Evolutionary conservation across 495 filamentous ascomycete species (phyloP).

Genomic region (Durotheca rogersii): DNA sequence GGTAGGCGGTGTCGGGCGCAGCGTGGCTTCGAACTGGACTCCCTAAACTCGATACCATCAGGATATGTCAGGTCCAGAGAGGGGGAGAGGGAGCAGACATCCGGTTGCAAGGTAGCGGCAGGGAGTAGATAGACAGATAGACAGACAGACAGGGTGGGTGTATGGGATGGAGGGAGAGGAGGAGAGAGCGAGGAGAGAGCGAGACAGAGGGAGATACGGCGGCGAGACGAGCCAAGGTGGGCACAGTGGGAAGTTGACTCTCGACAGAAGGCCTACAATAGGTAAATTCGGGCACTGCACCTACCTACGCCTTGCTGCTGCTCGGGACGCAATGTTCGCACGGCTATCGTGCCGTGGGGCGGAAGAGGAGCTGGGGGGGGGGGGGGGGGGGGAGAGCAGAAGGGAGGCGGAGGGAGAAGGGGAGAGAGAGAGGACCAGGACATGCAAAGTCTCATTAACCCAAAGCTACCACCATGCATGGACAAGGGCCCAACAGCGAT

Average conservation of each 20-base stretch:
- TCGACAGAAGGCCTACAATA: background rate
- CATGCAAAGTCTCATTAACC: conserved; percentile 20
- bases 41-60: conserved; percentile 12
- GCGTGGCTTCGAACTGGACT: conserved; percentile 2
- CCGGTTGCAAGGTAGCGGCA: background rate
- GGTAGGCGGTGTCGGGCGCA: no score
- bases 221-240: conserved; percentile 1
- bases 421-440: conserved; percentile 1
- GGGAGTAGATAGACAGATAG: background rate
- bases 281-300: conserved; percentile 17
- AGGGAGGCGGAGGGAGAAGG: background rate
- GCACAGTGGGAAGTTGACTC: background rate
- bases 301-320: conserved; percentile 12
- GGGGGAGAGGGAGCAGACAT: conserved; percentile 4
- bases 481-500: conserved; percentile 28
- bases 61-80: conserved; percentile 4
- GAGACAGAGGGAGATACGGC: conserved; percentile 1
- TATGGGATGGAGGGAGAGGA: no score
- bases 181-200: background rate
- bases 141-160: background rate
- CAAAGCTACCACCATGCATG: conserved; percentile 20
- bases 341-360: conserved; percentile 19
- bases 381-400: conserved; percentile 1
- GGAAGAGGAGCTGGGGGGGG: conserved; percentile 7
- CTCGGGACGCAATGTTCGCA: conserved; percentile 28